Percentiles rank a stretch among this genome's conserved stretches.
Conservation (phyloP, 2,329 filamentous ascomycete genomes). For the Fusarium nodosum region DNA sequence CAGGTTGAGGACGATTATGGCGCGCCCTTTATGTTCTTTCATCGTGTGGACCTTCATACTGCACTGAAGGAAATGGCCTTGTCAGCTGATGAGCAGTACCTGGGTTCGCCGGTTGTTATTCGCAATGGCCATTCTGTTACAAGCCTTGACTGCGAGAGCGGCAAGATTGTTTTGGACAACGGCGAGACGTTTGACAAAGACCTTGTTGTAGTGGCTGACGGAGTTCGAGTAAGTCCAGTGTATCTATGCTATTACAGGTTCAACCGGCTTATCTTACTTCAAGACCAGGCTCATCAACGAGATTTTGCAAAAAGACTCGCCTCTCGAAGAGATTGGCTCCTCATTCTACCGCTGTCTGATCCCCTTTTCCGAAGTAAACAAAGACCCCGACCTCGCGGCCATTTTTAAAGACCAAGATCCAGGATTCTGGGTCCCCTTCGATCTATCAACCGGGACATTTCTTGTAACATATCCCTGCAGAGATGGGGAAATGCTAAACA, state of each 20-base stretch:
- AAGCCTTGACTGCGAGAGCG: not conserved
- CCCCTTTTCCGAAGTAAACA: not conserved
- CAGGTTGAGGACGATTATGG: not conserved
- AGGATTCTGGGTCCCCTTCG: conserved; percentile 16
- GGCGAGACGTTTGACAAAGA: rapidly evolving
- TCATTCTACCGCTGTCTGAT: conserved; percentile 24
- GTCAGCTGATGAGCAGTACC: not conserved
- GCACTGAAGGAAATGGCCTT: not conserved
- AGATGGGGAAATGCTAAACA: conserved; percentile 3
- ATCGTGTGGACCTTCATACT: not conserved
- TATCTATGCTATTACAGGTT: not conserved
- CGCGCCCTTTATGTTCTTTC: not conserved
- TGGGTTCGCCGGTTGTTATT: not conserved
- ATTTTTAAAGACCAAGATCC: conserved; percentile 1
- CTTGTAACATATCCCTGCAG: conserved; percentile 11
- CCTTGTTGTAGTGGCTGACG: not conserved
- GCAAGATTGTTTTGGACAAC: not conserved
- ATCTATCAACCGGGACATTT: not conserved
- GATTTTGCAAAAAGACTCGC: rapidly evolving
- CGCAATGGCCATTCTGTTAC: rapidly evolving
- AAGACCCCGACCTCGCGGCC: not conserved
- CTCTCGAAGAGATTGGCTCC: not conserved
- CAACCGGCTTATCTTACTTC: not conserved
- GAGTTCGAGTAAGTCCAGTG: not conserved
- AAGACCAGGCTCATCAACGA: not conserved